A percentile compares a stretch with the other conserved stretches of the same genome.
Evolutionary conservation across 2,329 filamentous ascomycete species (phyloP).

Genomic region (Monosporascus sp.): DNA sequence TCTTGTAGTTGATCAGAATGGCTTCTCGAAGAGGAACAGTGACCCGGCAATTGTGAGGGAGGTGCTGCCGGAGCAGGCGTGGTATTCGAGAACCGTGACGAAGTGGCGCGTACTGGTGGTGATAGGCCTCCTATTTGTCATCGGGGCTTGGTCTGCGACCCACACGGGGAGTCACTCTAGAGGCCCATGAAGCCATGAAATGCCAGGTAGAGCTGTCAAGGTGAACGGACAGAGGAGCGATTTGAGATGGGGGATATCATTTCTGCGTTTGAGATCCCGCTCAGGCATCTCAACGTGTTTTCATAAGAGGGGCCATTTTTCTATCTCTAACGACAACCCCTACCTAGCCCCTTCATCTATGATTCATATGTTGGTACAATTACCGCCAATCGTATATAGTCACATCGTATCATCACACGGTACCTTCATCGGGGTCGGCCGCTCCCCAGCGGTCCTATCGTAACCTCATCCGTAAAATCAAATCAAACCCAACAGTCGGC

Average conservation of each 20-base stretch:
- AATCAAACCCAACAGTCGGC: too few relatives aligned
- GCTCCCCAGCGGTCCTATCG: too few relatives aligned
- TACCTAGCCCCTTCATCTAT: conserved; percentile 7
- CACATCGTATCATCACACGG: conserved; percentile 5
- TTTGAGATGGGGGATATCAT: not conserved
- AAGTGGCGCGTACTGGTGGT: conserved; percentile 25
- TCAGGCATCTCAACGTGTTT: not conserved
- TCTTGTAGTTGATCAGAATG: too few relatives aligned
- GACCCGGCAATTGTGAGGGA: too few relatives aligned
- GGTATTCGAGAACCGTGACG: conserved; percentile 13
- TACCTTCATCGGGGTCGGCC: not conserved
- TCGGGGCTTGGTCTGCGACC: conserved; percentile 12
- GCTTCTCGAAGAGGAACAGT: too few relatives aligned
- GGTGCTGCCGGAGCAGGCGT: not conserved
- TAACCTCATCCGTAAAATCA: too few relatives aligned
- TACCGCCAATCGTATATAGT: conserved; percentile 5
- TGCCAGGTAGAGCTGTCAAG: too few relatives aligned
- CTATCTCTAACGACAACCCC: conserved; percentile 4
- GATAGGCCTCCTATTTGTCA: conserved; percentile 26
- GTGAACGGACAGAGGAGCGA: too few relatives aligned
- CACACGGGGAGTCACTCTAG: conserved; percentile 1
- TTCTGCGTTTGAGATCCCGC: not conserved
- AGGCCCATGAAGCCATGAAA: not conserved
- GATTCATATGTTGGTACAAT: conserved; percentile 4
- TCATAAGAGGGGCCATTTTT: conserved; percentile 5